Evolutionary conservation across 2,329 filamentous ascomycete genomes (phyloP).

Genomic region (Chaetomiaceae sp.): DNA sequence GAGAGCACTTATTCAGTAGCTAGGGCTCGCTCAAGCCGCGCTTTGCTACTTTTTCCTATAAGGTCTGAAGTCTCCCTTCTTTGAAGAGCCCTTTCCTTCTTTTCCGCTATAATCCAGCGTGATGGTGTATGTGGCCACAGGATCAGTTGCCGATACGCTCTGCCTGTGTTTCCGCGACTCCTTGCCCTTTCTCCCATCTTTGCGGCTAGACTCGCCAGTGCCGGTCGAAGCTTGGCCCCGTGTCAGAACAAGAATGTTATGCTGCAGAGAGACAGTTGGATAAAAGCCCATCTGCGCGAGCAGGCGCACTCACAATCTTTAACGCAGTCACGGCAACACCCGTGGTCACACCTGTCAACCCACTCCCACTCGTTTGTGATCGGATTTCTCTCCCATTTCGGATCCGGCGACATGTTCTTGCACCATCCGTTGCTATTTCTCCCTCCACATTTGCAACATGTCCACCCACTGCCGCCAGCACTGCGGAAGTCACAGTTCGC

Average conservation of each 20-base stretch:
- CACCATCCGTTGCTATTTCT: constrained; percentile 54
- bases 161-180: constrained; percentile 15
- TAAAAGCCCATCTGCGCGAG: constrained; percentile 12
- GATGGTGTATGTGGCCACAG: constrained; percentile 25
- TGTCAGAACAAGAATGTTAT: background rate
- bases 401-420: constrained; percentile 33
- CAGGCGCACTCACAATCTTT: constrained; percentile 36
- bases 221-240: constrained; percentile 5
- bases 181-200: constrained; percentile 13
- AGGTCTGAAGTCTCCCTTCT: no score
- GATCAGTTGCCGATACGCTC: background rate
- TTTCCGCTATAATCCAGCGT: constrained; percentile 31
- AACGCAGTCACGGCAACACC: constrained; percentile 48
- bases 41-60: constrained; percentile 6
- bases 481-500: constrained; percentile 49
- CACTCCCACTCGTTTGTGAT: constrained; percentile 34
- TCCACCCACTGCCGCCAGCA: constrained; percentile 48
- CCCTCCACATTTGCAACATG: constrained; percentile 50
- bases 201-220: constrained; percentile 3
- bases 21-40: no score
- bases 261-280: background rate
- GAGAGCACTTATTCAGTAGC: no score
- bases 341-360: constrained; percentile 47
- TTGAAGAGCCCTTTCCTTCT: constrained; percentile 13
- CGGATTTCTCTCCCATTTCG: constrained; percentile 31